Conservation (phyloP, 768 basidiomycete species). For the Tulasnella sp. region DNA sequence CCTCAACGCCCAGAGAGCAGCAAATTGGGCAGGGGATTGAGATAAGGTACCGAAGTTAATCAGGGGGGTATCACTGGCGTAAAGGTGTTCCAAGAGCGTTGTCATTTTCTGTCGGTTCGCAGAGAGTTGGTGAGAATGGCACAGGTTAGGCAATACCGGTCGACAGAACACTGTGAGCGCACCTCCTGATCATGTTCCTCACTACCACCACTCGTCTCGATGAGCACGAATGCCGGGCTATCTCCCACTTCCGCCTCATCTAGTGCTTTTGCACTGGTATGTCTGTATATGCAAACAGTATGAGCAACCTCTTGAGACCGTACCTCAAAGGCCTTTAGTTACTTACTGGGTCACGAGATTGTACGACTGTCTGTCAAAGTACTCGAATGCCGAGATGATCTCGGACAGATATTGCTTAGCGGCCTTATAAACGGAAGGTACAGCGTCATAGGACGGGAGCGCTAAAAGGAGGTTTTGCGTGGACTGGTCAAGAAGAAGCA, state of each 20-base stretch:
- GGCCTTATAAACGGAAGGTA: slow-evolving; percentile 73
- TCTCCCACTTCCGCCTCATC: slow-evolving; percentile 63
- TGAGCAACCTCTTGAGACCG: background rate
- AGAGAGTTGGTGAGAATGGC: background rate
- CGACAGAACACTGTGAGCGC: slow-evolving; percentile 16
- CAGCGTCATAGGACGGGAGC: slow-evolving; percentile 74
- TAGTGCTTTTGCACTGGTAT: slow-evolving; percentile 70
- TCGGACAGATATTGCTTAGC: slow-evolving; percentile 77
- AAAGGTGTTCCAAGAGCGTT: slow-evolving; percentile 60
- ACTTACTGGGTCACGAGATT: slow-evolving; percentile 43
- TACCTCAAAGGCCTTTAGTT: background rate
- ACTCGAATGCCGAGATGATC: slow-evolving; percentile 96
- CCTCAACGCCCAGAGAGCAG: slow-evolving; percentile 81
- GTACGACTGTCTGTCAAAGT: slow-evolving; percentile 79
- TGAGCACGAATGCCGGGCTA: slow-evolving; percentile 79
- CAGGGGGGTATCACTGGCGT: slow-evolving; percentile 44
- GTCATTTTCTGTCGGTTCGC: slow-evolving; percentile 63
- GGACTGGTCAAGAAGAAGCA: too few relatives aligned
- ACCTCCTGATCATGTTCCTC: slow-evolving; percentile 93
- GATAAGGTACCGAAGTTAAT: slow-evolving; percentile 87
- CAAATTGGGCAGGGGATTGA: slow-evolving; percentile 81
- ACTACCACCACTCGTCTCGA: slow-evolving; percentile 90
- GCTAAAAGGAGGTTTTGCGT: slow-evolving; percentile 89
- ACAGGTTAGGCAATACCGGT: too few relatives aligned
- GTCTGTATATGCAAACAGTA: slow-evolving; percentile 36